Base-by-base conservation (phyloP, 345 rosid species). In the Nasturtium officinale region DNA sequence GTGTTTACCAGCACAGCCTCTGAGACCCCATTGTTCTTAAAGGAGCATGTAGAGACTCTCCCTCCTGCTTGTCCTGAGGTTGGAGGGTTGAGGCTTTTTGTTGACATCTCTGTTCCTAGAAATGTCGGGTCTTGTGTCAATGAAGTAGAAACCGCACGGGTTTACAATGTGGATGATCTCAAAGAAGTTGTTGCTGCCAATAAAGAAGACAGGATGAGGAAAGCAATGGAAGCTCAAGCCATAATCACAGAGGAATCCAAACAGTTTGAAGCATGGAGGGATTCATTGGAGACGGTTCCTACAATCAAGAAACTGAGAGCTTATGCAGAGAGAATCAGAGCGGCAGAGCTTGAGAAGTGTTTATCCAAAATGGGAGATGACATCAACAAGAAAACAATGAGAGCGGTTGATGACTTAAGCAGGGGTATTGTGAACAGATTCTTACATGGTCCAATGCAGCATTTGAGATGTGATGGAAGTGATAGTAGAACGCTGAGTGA, bases 171-270 rank as follows among this genome's bases (percentile, higher is more conserved):
- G 6, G 99, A 91, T 57, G 91, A 91, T 83, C 96, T 95, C 35
- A 91, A 91, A 82, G 99, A 95, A 83, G 99, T 95, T n/a, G 99
- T 95, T 69, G 93, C 96, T 45, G 96, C 99, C 37, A 95, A 95
- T 53, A 95, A 91, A 81, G 97, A 95, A 82, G 99, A 95, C 64
- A 84, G 97, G 17, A 77, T 91, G 61, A 80, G 93, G 51, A 91
- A 90, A 80, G 99, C 96, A 30, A 86, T 86, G 96, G 99, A 95
- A 84, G 99, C 99, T 80, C 96, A 86, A 62, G 81, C 83, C 18
- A 91, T 95, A 70, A 88, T 91, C 32, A 55, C 82, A 0, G 96
- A 88, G 78, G 99, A 91, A 73, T 85, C 96, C 10, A 87, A 84
- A 61, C 91, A 87, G 73, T 95, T 95, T 71, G 92, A 83, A 69